A percentile compares a stretch with the other conserved stretches of the same genome.
phyloP scores from a whole-genome alignment of 176 grass and related monocot species.

The Secale cereale region DNA sequence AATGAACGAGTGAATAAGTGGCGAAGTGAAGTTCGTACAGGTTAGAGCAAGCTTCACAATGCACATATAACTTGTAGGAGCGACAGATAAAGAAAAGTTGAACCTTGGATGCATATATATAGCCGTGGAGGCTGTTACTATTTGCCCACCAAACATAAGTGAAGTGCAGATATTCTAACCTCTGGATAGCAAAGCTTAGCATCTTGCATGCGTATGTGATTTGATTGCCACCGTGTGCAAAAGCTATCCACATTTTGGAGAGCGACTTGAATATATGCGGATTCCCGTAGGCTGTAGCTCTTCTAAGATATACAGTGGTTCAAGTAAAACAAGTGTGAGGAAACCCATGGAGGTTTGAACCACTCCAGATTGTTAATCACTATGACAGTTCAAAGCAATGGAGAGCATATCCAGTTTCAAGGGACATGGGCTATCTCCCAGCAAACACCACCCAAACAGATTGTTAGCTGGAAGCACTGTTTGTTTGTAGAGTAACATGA shows the following conservation, averaged over 20 bases:
- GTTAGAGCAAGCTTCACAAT: constrained; percentile 26
- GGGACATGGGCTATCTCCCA: constrained; percentile 5
- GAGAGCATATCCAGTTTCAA: constrained; percentile 3
- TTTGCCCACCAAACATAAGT: constrained; percentile 40
- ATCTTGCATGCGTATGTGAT: constrained; percentile 51
- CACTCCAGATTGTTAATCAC: neutral
- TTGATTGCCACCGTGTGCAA: constrained; percentile 62
- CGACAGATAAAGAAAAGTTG: constrained; percentile 23
- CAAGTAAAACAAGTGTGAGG: constrained; percentile 14
- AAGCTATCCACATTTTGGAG: constrained; percentile 64
- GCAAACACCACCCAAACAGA: neutral
- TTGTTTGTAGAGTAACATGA: neutral
- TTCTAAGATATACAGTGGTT: constrained; percentile 25
- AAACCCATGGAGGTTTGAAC: constrained; percentile 18
- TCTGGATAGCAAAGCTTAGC: constrained; percentile 41
- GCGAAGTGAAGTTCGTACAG: constrained; percentile 18
- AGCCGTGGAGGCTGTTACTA: constrained; percentile 42
- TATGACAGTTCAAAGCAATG: neutral
- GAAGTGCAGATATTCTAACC: constrained; percentile 55
- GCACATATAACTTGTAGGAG: constrained; percentile 23
- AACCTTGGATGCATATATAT: constrained; percentile 56
- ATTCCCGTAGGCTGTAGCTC: constrained; percentile 43
- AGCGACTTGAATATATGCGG: constrained; percentile 43
- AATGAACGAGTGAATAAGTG: constrained; percentile 28
- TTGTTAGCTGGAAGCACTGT: neutral